These are phyloP conservation scores for Naganishia friedmannii DNA, from an alignment of 768 basidiomycete species.

Conservation along the genomic window DNA sequence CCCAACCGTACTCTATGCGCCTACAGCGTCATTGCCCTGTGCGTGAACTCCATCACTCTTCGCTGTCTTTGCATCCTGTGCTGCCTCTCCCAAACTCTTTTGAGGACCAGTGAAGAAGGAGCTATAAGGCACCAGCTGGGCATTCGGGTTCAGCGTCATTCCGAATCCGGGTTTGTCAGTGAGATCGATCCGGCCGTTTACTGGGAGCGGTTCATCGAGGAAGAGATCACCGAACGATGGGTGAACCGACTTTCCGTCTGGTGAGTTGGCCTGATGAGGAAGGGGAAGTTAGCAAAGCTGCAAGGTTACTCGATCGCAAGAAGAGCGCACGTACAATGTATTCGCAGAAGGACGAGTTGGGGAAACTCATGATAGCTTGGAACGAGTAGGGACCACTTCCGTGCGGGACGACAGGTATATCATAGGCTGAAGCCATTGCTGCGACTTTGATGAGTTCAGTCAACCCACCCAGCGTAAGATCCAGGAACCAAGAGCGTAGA, in stretches of 20 bases:
- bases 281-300: slow-evolving; percentile 17
- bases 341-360: slow-evolving; percentile 52
- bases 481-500: not conserved
- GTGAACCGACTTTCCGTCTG: slow-evolving; percentile 54
- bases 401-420: slow-evolving; percentile 58
- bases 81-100: slow-evolving; percentile 10
- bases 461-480: slow-evolving; percentile 41
- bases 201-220: slow-evolving; percentile 54
- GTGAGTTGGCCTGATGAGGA: slow-evolving; percentile 49
- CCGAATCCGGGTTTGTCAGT: slow-evolving; percentile 55
- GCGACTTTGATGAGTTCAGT: slow-evolving; percentile 53
- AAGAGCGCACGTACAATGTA: slow-evolving; percentile 37
- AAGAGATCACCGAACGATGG: slow-evolving; percentile 56
- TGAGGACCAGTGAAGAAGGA: slow-evolving; percentile 38
- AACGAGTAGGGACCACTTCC: slow-evolving; percentile 58
- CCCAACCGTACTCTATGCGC: not conserved
- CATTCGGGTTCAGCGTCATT: slow-evolving; percentile 54
- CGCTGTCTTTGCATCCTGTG: not conserved
- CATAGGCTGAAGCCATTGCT: slow-evolving; percentile 55
- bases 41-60: slow-evolving; percentile 23
- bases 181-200: slow-evolving; percentile 53
- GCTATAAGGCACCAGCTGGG: slow-evolving; percentile 48
- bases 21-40: slow-evolving; percentile 11
- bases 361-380: slow-evolving; percentile 56
- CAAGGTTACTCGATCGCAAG: slow-evolving; percentile 33